Evolutionary conservation across 2,329 filamentous ascomycete genomes (phyloP), one percentile per base, ranked within the genome.

Genomic region (Penicillium sp.): DNA sequence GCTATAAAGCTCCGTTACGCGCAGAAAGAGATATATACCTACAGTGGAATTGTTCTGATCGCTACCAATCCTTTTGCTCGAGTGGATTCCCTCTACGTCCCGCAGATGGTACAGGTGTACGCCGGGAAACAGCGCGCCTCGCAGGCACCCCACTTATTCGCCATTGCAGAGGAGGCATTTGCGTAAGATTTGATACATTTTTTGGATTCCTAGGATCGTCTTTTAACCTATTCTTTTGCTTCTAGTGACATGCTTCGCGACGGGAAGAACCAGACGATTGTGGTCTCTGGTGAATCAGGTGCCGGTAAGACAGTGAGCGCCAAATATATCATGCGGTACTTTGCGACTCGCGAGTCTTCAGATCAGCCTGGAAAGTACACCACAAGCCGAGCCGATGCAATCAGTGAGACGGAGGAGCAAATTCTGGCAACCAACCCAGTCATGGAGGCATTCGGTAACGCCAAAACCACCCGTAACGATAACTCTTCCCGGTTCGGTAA

Each of bases 251-350:
- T 99, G 95, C 80, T 99, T 72, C 90, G 95, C 65, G 95, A 97
- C 79, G 85, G 85, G 67, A 93, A 92, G 78, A 99, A 99, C 78
- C 95, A 99, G 81, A 99, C 95, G 39, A 91, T 99, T 62, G 95
- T 99, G 53, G 95, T 99, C n/a, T 99, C 95, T 35, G 95, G 95
- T 75, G 95, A 99, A 78, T 99, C 95, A 54, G 95, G 95, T 85
- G 95, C 95, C 63, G 95, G 95, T 72, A 99, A 99, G 81, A 99
- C 95, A 5, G 95, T 99, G 75, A 98, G 93, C 78, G 95, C 95
- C 69, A 99, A 99, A 81, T 98, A 99, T 79, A 98, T 99, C 75
- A 99, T 99, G 95, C 88, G 95, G 70, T 99, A 99, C 81, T 99
- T 99, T 77, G 95, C 95, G 62, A 99, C 95, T 44, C 88, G 95